These are phyloP conservation scores for Physcomitrium patens DNA, from an alignment of 225 moss, liverwort and hornwort genomes.

Conservation along the genomic window DNA sequence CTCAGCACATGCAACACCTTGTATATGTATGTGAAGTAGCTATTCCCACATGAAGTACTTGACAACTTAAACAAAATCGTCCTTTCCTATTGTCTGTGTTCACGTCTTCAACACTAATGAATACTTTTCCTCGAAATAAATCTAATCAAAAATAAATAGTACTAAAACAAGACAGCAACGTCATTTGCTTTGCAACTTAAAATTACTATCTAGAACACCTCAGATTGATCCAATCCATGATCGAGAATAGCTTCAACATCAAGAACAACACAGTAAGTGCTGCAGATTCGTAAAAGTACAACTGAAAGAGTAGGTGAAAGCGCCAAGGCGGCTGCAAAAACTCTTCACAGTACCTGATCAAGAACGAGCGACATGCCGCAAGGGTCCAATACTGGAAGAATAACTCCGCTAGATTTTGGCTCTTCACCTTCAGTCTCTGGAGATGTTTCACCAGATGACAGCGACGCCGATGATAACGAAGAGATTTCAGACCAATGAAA, in stretches of 20 bases:
- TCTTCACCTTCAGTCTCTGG: slow-evolving; percentile 41
- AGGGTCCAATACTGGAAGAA: slow-evolving; percentile 88
- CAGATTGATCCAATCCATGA: slow-evolving; percentile 12
- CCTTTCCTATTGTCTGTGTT: neutral
- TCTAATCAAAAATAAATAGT: neutral
- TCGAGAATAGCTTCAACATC: slow-evolving; percentile 16
- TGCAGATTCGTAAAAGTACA: slow-evolving; percentile 1
- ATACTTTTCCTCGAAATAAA: neutral
- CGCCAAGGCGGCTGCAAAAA: neutral
- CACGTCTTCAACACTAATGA: no score
- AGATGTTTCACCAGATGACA: slow-evolving; percentile 42
- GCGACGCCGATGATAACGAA: slow-evolving; percentile 40
- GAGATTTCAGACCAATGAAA: slow-evolving; percentile 89
- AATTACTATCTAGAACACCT: slow-evolving; percentile 6
- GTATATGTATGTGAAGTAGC: neutral
- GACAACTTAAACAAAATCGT: neutral
- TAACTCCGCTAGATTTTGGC: slow-evolving; percentile 45
- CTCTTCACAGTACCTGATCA: slow-evolving; percentile 69
- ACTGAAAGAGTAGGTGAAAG: slow-evolving; percentile 18
- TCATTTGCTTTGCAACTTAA: slow-evolving; percentile 8
- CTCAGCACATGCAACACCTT: neutral
- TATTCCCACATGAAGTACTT: neutral
- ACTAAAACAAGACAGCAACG: neutral
- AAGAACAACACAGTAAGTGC: slow-evolving; percentile 4
- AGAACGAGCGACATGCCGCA: slow-evolving; percentile 97